Conservation (phyloP, 257 asterid genomes). For the Lantana camara region DNA sequence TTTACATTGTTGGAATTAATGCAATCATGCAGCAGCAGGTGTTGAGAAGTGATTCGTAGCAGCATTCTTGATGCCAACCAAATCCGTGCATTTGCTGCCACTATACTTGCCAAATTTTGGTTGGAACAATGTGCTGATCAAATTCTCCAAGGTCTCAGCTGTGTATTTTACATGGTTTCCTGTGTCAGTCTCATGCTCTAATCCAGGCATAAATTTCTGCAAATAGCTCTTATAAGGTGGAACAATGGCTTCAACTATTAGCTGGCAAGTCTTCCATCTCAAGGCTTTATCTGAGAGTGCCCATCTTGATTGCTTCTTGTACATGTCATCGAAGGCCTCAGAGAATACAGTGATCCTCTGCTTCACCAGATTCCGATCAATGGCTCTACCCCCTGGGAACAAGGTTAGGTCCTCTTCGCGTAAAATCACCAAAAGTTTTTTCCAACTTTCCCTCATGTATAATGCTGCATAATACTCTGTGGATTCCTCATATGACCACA, state of each 20-base stretch:
- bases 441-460: conserved; percentile 81
- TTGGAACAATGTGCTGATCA: conserved; percentile 58
- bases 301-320: conserved; percentile 61
- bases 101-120: conserved; percentile 44
- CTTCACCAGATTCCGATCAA: conserved; percentile 56
- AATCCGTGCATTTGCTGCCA: conserved; percentile 54
- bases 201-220: conserved; percentile 44
- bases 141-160: conserved; percentile 45
- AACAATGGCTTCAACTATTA: conserved; percentile 52
- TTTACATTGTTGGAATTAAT: conserved; percentile 23
- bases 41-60: conserved; percentile 45
- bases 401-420: conserved; percentile 58
- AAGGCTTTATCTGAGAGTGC: conserved; percentile 55
- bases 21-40: conserved; percentile 66
- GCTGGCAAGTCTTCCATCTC: conserved; percentile 48
- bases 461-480: conserved; percentile 43
- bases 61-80: conserved; percentile 40
- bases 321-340: conserved; percentile 62
- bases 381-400: conserved; percentile 83
- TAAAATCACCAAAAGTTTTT: conserved; percentile 51
- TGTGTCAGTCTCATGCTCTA: conserved; percentile 38
- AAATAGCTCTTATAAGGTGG: conserved; percentile 57
- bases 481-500: conserved; percentile 50
- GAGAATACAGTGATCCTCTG: conserved; percentile 54
- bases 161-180: conserved; percentile 40